Evolutionary conservation across 2,329 filamentous ascomycete genomes (phyloP), one percentile per base, ranked within the genome.

Genomic region (Cercospora sp.): DNA sequence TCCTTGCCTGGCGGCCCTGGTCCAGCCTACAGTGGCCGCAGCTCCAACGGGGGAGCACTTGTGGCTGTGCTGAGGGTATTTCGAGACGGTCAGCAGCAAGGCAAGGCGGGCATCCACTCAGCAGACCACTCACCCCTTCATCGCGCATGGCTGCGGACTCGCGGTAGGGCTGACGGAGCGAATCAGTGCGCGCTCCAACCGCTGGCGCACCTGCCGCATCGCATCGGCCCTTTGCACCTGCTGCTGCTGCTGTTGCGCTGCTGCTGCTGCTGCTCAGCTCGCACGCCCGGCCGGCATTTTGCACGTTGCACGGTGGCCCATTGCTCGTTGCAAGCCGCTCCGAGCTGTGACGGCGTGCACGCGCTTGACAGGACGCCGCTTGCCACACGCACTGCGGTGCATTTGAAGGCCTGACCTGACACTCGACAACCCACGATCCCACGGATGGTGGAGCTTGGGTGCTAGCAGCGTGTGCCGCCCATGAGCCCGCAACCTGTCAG

Each of bases 81-180:
- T 13, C 49, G 26, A n/a, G 37, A 43, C 37, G 37, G 37, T 34
- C 28, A 45, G 30, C 62, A 57, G 62, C 62, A 58, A 37, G 28
- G 28, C 28, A 28, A 28, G 34, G 62, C 30, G 45, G 24, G 62
- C 26, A 37, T 49, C 61, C 61, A 63, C 61, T 63, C 59, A 60
- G 59, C 66, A 60, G 45, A 57, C 61, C 34, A 63, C 68, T 32
- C 62, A 64, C 58, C 62, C 66, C 65, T 66, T 66, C 66, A 60
- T 67, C 61, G 59, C 69, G 66, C 66, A 70, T 67, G 63, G 66
- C 69, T 59, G 59, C 63, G 57, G 51, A 63, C 59, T 58, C 28
- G 34, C 63, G 68, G 70, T 70, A 69, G 64, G 68, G 70, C 70
- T 72, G 70, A 61, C 16, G 18, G 64, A 68, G 66, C 69, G 66